These are phyloP conservation scores for Epichloe bromicola DNA, from an alignment of 2,329 filamentous ascomycete species.

Conservation along the genomic window DNA sequence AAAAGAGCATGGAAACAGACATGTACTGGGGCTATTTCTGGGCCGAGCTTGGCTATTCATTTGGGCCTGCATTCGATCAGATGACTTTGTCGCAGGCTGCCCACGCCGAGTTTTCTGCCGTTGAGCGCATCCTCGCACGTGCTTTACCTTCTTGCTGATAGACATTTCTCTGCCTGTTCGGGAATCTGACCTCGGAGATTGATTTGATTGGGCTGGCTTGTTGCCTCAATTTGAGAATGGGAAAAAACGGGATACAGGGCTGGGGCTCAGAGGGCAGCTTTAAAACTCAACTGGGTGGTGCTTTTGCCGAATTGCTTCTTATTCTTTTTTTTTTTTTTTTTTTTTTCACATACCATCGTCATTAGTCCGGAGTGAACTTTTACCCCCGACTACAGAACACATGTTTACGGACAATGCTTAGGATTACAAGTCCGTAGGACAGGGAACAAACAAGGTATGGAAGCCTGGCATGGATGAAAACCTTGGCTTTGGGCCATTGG, in stretches of 20 bases:
- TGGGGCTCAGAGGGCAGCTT: background rate
- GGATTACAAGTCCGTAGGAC: background rate
- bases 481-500: background rate
- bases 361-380: background rate
- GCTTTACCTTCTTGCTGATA: conserved; percentile 16
- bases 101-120: conserved; percentile 31
- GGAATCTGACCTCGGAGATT: background rate
- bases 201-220: background rate
- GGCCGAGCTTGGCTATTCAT: conserved; percentile 30
- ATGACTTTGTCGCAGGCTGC: conserved; percentile 36
- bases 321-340: background rate
- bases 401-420: background rate
- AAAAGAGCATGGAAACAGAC: conserved; percentile 20
- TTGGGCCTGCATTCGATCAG: conserved; percentile 29
- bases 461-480: background rate
- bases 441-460: background rate
- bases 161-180: background rate
- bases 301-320: background rate
- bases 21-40: conserved; percentile 41
- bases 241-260: background rate
- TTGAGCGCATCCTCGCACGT: conserved; percentile 36
- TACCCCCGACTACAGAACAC: background rate
- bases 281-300: background rate
- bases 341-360: background rate
- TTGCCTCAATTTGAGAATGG: background rate